A percentile compares a stretch with the other conserved stretches of the same genome.
Evolutionary conservation across 345 rosid species (phyloP).

Genomic region (Excoecaria agallocha): DNA sequence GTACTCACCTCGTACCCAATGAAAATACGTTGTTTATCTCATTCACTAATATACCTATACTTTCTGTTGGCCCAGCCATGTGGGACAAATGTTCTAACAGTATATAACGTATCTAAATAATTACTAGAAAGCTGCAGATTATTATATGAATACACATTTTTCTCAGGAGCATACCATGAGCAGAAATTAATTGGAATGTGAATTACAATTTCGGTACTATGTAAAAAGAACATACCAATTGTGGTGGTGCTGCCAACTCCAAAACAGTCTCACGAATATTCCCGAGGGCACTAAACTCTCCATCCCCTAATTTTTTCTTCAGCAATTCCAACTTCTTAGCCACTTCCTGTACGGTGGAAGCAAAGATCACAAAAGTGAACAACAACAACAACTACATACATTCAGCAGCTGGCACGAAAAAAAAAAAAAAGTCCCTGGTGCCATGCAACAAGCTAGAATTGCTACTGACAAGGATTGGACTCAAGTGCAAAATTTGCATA

Average conservation of each 20-base stretch:
- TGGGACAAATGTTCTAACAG: background rate
- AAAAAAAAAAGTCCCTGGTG: background rate
- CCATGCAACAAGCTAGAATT: background rate
- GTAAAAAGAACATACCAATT: slow-evolving; percentile 54
- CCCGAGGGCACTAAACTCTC: slow-evolving; percentile 54
- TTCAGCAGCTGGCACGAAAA: background rate
- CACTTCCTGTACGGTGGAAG: slow-evolving; percentile 50
- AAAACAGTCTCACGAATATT: slow-evolving; percentile 75
- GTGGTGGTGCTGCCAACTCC: slow-evolving; percentile 61
- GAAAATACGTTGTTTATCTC: background rate
- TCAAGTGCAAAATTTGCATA: background rate
- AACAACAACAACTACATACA: background rate
- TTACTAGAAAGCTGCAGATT: slow-evolving; percentile 2
- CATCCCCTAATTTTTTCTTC: slow-evolving; percentile 62
- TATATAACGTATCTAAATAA: background rate
- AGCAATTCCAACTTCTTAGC: slow-evolving; percentile 50
- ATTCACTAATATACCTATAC: background rate
- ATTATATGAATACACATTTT: background rate
- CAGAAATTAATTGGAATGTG: background rate
- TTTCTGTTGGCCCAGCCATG: background rate
- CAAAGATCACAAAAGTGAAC: background rate
- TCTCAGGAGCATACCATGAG: background rate
- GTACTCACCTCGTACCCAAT: background rate
- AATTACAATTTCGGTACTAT: background rate
- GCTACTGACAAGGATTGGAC: background rate